Conservation (phyloP, 208 protist genomes). For the Trypanosoma mega region DNA sequence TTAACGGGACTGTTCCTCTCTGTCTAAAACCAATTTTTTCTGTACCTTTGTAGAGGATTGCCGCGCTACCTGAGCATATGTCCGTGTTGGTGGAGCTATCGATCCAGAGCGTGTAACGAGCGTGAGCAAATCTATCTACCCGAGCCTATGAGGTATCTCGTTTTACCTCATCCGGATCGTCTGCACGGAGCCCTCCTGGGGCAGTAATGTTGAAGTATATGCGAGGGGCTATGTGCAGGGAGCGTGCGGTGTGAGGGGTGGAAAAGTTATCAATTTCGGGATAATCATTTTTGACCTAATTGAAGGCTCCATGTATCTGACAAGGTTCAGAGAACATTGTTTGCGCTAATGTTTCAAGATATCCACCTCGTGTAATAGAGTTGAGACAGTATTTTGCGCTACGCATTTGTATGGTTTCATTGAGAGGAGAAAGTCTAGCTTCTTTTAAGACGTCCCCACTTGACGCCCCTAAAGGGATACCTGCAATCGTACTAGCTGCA, state of each 20-base stretch:
- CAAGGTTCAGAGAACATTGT: background rate
- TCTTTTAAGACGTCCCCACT: background rate
- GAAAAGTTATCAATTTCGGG: background rate
- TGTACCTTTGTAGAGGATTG: background rate
- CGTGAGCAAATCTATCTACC: background rate
- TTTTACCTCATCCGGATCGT: background rate
- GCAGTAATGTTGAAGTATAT: background rate
- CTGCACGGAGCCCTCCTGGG: background rate
- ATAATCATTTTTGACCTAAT: background rate
- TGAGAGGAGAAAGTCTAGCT: background rate
- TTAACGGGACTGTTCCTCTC: background rate
- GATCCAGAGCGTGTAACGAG: background rate
- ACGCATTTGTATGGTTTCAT: background rate
- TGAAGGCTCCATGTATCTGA: background rate
- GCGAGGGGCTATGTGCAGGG: background rate
- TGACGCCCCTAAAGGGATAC: background rate
- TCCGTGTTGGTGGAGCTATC: background rate
- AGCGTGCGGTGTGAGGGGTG: background rate
- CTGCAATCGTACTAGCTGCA: background rate
- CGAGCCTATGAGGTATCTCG: background rate
- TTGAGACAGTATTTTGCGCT: background rate
- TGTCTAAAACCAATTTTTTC: background rate
- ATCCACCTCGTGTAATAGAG: background rate
- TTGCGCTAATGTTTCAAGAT: background rate
- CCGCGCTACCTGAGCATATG: background rate